Conservation (phyloP, 345 rosid species). For the Brassica napus region DNA sequence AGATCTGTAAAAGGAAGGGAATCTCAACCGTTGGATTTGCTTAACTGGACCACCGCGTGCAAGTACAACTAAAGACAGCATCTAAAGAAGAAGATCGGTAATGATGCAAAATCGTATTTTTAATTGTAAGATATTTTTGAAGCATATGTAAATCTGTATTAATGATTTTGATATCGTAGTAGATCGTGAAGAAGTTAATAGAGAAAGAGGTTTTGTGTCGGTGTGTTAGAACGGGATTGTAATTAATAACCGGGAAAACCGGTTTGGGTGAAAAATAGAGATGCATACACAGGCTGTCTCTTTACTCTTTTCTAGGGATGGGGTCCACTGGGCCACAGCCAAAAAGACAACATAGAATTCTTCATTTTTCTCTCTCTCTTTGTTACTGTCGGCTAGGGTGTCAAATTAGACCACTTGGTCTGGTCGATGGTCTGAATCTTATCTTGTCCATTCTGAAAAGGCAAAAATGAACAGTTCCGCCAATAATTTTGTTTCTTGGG, state of each 20-base stretch:
- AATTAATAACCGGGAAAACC: constrained; percentile 31
- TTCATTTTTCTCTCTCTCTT: neutral
- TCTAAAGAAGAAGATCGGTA: constrained; percentile 13
- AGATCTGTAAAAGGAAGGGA: constrained; percentile 10
- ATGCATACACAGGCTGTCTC: constrained; percentile 26
- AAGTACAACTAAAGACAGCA: constrained; percentile 35
- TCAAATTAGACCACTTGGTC: constrained; percentile 22
- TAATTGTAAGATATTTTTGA: constrained; percentile 1
- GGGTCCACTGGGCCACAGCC: constrained; percentile 34
- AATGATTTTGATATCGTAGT: neutral
- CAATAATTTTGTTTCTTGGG: neutral
- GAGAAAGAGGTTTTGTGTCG: constrained; percentile 21
- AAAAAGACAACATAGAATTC: constrained; percentile 28
- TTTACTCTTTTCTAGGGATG: constrained; percentile 25
- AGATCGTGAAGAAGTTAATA: constrained; percentile 1
- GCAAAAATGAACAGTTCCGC: neutral
- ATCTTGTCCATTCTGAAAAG: constrained; percentile 15
- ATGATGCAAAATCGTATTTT: neutral
- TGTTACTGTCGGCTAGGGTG: constrained; percentile 18
- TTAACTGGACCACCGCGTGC: constrained; percentile 42
- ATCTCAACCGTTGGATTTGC: constrained; percentile 23
- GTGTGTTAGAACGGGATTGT: constrained; percentile 32
- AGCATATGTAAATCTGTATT: neutral
- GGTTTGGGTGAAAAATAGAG: constrained; percentile 7
- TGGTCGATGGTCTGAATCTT: constrained; percentile 2